phyloP scores from a whole-genome alignment of 495 filamentous ascomycete genomes.

The Aspergillus diversus region DNA sequence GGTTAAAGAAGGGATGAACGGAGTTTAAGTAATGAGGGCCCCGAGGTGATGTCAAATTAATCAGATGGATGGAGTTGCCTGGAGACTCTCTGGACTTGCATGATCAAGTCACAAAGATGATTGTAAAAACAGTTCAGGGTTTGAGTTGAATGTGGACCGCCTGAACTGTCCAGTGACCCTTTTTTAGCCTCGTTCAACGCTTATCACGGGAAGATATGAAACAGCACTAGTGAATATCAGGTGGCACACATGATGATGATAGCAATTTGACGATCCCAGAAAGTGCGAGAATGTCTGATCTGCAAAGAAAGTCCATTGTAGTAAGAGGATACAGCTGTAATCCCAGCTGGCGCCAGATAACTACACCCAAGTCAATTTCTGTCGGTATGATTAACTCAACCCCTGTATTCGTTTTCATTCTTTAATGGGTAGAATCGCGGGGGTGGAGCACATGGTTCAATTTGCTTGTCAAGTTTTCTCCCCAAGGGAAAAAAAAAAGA shows the following conservation, averaged over 20 bases:
- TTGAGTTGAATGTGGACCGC: too few species aligned
- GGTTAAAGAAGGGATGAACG: too few species aligned
- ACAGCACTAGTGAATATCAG: not conserved
- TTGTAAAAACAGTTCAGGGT: too few species aligned
- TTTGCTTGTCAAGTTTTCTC: not conserved
- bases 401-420: not conserved
- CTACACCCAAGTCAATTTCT: slow-evolving; percentile 21
- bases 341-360: slow-evolving; percentile 31
- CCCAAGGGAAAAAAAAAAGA: not conserved
- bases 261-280: not conserved
- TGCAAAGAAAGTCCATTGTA: not conserved
- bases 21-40: too few species aligned
- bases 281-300: slow-evolving; percentile 5
- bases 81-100: too few species aligned
- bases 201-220: not conserved
- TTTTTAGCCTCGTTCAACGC: not conserved
- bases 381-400: not conserved
- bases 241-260: not conserved
- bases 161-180: too few species aligned
- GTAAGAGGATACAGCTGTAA: slow-evolving; percentile 16
- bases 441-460: not conserved
- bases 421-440: not conserved
- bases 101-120: too few species aligned
- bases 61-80: too few species aligned
- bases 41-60: too few species aligned